Percentiles rank a stretch among this genome's conserved stretches.
Evolutionary conservation across 805 yeast genomes (phyloP).

Genomic region (Ogataea haglerorum): DNA sequence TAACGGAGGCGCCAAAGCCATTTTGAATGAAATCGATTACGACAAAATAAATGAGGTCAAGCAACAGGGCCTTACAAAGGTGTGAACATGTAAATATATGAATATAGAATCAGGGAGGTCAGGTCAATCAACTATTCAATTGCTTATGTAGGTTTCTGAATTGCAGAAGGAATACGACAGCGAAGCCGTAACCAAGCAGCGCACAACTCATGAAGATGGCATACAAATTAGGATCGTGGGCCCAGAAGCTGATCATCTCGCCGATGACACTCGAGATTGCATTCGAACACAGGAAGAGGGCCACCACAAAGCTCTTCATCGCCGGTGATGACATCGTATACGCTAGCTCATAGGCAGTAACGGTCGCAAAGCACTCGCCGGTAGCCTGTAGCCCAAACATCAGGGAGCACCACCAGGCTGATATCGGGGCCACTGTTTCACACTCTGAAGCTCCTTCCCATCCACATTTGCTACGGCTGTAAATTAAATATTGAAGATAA

Average conservation of each 20-base stretch:
- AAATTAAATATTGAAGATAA: slow-evolving; percentile 41
- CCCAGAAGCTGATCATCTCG: slow-evolving; percentile 36
- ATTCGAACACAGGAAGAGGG: slow-evolving; percentile 37
- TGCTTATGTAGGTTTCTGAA: slow-evolving; percentile 16
- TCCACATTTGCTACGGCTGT: slow-evolving; percentile 46
- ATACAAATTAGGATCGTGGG: slow-evolving; percentile 39
- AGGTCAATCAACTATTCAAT: neutral
- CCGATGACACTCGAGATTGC: slow-evolving; percentile 47
- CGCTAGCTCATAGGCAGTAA: slow-evolving; percentile 53
- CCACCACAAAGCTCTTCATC: slow-evolving; percentile 50
- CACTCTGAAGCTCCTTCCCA: slow-evolving; percentile 25
- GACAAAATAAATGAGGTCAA: slow-evolving; percentile 51
- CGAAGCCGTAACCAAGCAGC: slow-evolving; percentile 30
- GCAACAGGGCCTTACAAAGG: slow-evolving; percentile 30
- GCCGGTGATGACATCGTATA: slow-evolving; percentile 49
- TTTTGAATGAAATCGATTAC: slow-evolving; percentile 75
- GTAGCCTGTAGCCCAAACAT: slow-evolving; percentile 44
- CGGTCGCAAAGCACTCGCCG: slow-evolving; percentile 51
- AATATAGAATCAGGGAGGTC: slow-evolving; percentile 3
- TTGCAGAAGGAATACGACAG: slow-evolving; percentile 20
- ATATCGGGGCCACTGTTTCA: slow-evolving; percentile 26
- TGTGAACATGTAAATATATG: slow-evolving; percentile 8
- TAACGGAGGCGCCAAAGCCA: slow-evolving; percentile 75
- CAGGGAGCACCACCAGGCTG: slow-evolving; percentile 33
- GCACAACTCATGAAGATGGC: slow-evolving; percentile 37